Base-by-base conservation (phyloP, 108 stramenopile genomes). In the Cylindrotheca fusiformis region DNA sequence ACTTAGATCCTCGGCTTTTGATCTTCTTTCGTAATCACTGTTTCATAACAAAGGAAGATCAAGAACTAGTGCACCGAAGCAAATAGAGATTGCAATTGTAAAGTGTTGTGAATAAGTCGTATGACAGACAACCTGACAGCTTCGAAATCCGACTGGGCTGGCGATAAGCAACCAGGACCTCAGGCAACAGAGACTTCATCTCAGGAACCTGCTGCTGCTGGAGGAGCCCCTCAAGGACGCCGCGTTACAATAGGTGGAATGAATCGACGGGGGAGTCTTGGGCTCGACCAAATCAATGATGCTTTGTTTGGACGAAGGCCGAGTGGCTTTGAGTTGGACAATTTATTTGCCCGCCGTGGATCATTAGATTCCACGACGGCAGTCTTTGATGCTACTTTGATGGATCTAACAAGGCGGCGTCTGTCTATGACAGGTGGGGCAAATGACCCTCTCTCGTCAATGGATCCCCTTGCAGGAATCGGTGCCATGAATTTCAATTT, bases 361-460 rank as follows among this genome's bases (percentile, higher is more conserved):
- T 69, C 71, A 21, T 47, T 82, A 62, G 81, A 82, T 58, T 70
- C 78, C 48, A 68, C 82, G 20, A 68, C 75, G 12, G 68, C 82
- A 24, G 77, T 77, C 18, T 54, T 83, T 21, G 85, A 83, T 71
- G 85, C 81, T 4, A 77, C 74, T 47, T 78, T 86, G 27, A 59
- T 68, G 36, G 81, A 86, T 58, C 55, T 80, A 29, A 72, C 81
- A 0, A 52, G 77, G 21, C 32, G 81, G 22, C 67, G 81, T 10
- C 49, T 75, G 10, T 68, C 68, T 36, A 72, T 86, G 79, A 70
- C 81, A 12, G 68, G 68, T 30, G 61, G 50, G 30, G 14, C 22
- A 6, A 22, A 25, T 8, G 26, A 64, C 21, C 52, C 60, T 14
- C 36, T 61, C 28, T 6, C 50, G 5, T 51, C 50, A 6, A 17